Conservation (phyloP, 2,329 filamentous ascomycete genomes). For the Trichoderma brevicompactum region DNA sequence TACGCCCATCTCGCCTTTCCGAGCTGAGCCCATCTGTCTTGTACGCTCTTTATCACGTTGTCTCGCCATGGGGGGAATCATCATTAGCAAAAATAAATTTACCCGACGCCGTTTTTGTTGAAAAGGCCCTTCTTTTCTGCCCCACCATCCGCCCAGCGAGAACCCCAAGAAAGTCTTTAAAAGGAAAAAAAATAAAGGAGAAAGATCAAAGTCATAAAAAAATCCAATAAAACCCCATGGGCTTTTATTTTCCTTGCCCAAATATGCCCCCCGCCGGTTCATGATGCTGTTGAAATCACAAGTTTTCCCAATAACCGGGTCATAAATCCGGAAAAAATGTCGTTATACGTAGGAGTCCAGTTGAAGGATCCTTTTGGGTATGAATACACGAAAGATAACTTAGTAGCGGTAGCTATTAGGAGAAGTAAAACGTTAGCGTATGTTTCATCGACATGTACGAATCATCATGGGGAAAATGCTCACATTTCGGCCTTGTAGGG, state of each 20-base stretch:
- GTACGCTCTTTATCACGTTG: slow-evolving; percentile 27
- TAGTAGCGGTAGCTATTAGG: slow-evolving; percentile 51
- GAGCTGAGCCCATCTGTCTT: slow-evolving; percentile 9
- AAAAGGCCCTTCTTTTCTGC: slow-evolving; percentile 47
- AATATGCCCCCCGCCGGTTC: slow-evolving; percentile 46
- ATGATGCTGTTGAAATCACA: slow-evolving; percentile 53
- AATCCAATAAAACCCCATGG: slow-evolving; percentile 34
- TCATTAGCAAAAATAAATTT: slow-evolving; percentile 43
- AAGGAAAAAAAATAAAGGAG: slow-evolving; percentile 29
- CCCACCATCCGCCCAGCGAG: slow-evolving; percentile 39
- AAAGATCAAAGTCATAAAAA: slow-evolving; percentile 10
- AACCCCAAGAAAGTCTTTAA: slow-evolving; percentile 33
- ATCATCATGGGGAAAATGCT: slow-evolving; percentile 38
- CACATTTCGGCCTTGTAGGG: slow-evolving; percentile 97
- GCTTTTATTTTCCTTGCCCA: slow-evolving; percentile 40
- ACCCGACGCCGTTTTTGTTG: slow-evolving; percentile 47
- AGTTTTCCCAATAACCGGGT: slow-evolving; percentile 43
- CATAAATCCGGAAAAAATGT: slow-evolving; percentile 39
- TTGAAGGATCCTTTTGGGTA: slow-evolving; percentile 47
- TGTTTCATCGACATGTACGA: neutral
- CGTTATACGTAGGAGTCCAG: slow-evolving; percentile 46
- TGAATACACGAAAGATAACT: slow-evolving; percentile 40
- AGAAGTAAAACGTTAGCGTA: slow-evolving; percentile 30
- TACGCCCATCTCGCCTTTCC: slow-evolving; percentile 18
- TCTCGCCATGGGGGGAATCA: slow-evolving; percentile 43